Evolutionary conservation across 2,329 filamentous ascomycete species (phyloP).

Genomic region (Alternaria sp.): DNA sequence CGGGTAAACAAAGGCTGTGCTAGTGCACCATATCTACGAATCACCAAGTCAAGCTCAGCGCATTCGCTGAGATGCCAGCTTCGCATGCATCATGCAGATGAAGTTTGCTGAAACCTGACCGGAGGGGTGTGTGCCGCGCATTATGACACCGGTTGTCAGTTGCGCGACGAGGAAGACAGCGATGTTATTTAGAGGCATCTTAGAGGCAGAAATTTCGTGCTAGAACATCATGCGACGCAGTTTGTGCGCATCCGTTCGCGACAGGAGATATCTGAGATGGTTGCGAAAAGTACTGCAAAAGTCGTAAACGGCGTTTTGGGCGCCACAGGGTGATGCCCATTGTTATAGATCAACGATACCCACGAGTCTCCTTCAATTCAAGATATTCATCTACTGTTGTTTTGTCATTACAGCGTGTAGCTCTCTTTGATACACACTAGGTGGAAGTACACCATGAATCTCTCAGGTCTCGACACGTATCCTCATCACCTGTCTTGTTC

Average conservation of each 20-base stretch:
- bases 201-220: neutral
- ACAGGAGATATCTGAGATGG: neutral
- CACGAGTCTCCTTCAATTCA: neutral
- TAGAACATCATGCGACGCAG: neutral
- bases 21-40: neutral
- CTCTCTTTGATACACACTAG: neutral
- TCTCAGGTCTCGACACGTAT: neutral
- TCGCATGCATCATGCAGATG: neutral
- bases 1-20: neutral
- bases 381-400: neutral
- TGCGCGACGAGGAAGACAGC: neutral
- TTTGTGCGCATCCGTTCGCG: neutral
- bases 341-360: neutral
- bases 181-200: neutral
- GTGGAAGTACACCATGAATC: fast-evolving
- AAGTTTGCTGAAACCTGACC: neutral
- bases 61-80: neutral
- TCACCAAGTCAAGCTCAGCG: neutral
- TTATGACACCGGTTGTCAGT: neutral
- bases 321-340: no score
- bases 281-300: neutral
- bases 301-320: neutral
- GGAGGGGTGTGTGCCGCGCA: neutral
- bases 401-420: no score
- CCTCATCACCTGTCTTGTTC: neutral